Evolutionary conservation across 1,284 basidiomycete genomes (phyloP).

Genomic region (Ceraceosorus bombacis): DNA sequence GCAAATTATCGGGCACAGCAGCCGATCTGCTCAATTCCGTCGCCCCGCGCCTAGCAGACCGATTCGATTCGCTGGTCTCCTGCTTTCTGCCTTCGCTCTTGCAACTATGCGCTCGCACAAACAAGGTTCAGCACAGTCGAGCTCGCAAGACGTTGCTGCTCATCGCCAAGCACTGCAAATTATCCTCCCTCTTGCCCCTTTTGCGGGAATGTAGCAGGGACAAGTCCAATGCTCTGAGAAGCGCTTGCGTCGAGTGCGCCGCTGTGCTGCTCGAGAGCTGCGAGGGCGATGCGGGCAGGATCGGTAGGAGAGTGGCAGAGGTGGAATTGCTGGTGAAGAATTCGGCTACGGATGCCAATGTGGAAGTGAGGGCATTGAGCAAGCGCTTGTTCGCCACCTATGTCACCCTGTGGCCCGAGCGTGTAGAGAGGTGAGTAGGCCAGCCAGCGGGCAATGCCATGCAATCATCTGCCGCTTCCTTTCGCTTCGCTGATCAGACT

Average conservation of each 20-base stretch:
- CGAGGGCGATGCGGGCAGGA: slow-evolving; percentile 41
- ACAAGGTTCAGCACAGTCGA: slow-evolving; percentile 53
- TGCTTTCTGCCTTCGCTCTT: slow-evolving; percentile 52
- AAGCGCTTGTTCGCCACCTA: slow-evolving; percentile 51
- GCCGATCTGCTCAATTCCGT: slow-evolving; percentile 52
- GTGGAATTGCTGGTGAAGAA: slow-evolving; percentile 50
- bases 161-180: slow-evolving; percentile 51
- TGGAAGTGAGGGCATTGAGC: slow-evolving; percentile 51
- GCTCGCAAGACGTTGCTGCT: slow-evolving; percentile 51
- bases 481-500: background rate
- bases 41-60: slow-evolving; percentile 49
- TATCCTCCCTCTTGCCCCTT: slow-evolving; percentile 45
- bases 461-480: background rate
- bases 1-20: slow-evolving; percentile 51
- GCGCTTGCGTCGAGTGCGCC: slow-evolving; percentile 19
- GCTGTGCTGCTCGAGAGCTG: slow-evolving; percentile 42
- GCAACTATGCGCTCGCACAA: slow-evolving; percentile 52
- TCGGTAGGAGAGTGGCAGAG: slow-evolving; percentile 35
- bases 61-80: slow-evolving; percentile 50
- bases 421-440: slow-evolving; percentile 49
- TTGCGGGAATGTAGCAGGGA: slow-evolving; percentile 50
- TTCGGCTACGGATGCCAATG: slow-evolving; percentile 52
- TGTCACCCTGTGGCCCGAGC: slow-evolving; percentile 50
- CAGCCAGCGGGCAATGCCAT: too few relatives aligned
- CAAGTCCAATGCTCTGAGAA: slow-evolving; percentile 37